phyloP scores from a whole-genome alignment of 768 basidiomycete species.

The Serendipita sp. region DNA sequence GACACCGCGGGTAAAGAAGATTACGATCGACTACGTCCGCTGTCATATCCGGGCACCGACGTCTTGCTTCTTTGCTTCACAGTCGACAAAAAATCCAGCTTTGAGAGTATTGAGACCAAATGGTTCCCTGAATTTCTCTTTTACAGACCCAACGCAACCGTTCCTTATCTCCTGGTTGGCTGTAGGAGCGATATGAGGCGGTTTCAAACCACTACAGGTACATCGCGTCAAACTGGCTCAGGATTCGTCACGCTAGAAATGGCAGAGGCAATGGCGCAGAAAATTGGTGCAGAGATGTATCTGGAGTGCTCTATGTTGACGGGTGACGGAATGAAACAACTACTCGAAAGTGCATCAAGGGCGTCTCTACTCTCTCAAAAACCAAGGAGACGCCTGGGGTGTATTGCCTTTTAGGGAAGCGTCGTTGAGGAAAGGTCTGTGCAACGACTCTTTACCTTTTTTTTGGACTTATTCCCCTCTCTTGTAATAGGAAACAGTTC shows the following conservation, averaged over 20 bases:
- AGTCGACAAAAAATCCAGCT: conserved; percentile 5
- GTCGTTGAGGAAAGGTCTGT: neutral
- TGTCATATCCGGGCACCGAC: too few species aligned
- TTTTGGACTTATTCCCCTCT: too few species aligned
- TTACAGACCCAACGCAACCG: conserved; percentile 7
- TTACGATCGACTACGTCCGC: too few species aligned
- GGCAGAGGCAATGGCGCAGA: conserved; percentile 6
- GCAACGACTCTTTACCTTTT: too few species aligned
- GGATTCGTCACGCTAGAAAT: conserved; percentile 10
- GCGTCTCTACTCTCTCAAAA: neutral
- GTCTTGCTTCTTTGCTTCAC: neutral
- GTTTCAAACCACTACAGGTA: conserved; percentile 11
- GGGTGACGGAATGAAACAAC: conserved; percentile 13
- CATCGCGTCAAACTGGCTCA: conserved; percentile 10
- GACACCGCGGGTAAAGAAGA: too few species aligned
- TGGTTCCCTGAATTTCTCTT: conserved; percentile 13
- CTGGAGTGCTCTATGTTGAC: conserved; percentile 11
- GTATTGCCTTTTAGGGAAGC: too few species aligned
- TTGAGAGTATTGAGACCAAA: conserved; percentile 7
- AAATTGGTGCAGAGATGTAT: conserved; percentile 3
- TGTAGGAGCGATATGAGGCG: conserved; percentile 14
- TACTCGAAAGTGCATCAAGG: conserved; percentile 9
- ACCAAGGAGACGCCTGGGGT: too few species aligned
- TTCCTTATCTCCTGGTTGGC: conserved; percentile 14
- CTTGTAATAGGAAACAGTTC: too few species aligned